Base-by-base conservation (phyloP, 2,329 filamentous ascomycete genomes). In the Aspergillus cejpii region DNA sequence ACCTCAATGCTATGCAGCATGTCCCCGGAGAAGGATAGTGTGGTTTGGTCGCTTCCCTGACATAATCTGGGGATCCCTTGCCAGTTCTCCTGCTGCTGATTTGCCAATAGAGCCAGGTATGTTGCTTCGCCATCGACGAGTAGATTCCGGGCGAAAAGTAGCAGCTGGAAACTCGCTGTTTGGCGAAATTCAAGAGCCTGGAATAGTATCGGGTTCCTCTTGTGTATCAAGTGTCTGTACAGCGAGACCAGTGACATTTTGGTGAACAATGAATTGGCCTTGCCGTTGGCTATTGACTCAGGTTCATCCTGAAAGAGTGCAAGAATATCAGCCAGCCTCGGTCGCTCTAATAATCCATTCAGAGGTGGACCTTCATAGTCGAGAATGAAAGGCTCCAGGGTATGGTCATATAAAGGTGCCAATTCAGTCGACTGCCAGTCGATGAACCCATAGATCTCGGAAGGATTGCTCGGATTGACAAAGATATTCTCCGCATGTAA, bases 81-180 rank as follows among this genome's bases (percentile, higher is more conserved):
- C 59, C 61, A 62, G 19, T 48, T 53, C 10, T 45, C 19, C 39
- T 47, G 14, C 40, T 64, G 52, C n/a, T 63, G 45, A 31, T 63
- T 53, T 12, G 48, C 56, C 6, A 63, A 26, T 3, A 36, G 27
- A 6, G 26, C 45, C 1, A 50, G 47, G 28, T 51, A 68, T 6
- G 52, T 45, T 29, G 53, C 60, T 48, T 67, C 64, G 15, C 62
- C 63, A 42, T 66, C 60, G 12, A 65, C 51, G 37, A 66, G 55
- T 20, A 66, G 49, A 38, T 62, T 65, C 8, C 58, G 57, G 6
- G 58, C 60, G 37, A 65, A 42, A 5, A 63, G 50, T 20, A 67
- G 54, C 34, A 67, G 45, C 3, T 56, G 28, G 41, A 56, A 65
- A 33, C 41, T 52, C 14, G 42, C 40, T 14, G 58, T 62, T 14